Conservation (phyloP, 805 yeast species). For the Sugiyamaella marilandica region DNA sequence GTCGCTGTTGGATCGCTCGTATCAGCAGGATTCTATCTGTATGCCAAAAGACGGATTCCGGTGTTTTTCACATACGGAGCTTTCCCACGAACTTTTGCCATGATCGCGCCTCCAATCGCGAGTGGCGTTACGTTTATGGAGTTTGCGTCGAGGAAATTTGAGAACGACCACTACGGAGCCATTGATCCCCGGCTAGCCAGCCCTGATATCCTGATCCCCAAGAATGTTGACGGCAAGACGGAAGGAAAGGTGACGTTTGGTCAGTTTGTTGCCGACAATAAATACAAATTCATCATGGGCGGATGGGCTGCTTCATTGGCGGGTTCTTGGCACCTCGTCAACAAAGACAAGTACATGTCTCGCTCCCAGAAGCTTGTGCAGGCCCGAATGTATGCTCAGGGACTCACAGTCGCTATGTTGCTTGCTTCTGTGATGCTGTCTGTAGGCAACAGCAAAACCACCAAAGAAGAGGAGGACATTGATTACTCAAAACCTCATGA, state of each 20-base stretch:
- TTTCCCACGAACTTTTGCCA: constrained; percentile 50
- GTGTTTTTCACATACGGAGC: constrained; percentile 24
- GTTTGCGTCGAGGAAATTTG: constrained; percentile 63
- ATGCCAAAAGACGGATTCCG: constrained; percentile 41
- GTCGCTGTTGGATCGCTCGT: constrained; percentile 49
- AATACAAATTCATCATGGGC: constrained; percentile 59
- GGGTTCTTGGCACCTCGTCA: constrained; percentile 72
- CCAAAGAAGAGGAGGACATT: constrained; percentile 16
- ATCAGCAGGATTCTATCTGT: constrained; percentile 51
- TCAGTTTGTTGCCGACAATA: constrained; percentile 44
- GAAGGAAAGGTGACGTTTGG: not conserved
- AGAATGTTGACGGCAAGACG: not conserved
- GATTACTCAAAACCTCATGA: constrained; percentile 3
- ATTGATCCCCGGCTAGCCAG: constrained; percentile 26
- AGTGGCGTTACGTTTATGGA: constrained; percentile 64
- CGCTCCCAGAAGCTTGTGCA: constrained; percentile 76
- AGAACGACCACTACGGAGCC: constrained; percentile 53
- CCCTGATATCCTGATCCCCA: constrained; percentile 1
- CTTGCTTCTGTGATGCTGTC: constrained; percentile 55
- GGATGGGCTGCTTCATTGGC: constrained; percentile 78
- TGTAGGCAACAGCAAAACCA: constrained; percentile 42
- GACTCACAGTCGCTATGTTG: constrained; percentile 64
- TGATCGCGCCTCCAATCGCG: constrained; percentile 63
- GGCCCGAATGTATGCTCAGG: constrained; percentile 90
- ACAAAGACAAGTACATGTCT: constrained; percentile 70